Evolutionary conservation across 192 early-diverging fungal genomes (phyloP), one percentile per base, ranked within the genome.

Genomic region (Coemansia sp.): DNA sequence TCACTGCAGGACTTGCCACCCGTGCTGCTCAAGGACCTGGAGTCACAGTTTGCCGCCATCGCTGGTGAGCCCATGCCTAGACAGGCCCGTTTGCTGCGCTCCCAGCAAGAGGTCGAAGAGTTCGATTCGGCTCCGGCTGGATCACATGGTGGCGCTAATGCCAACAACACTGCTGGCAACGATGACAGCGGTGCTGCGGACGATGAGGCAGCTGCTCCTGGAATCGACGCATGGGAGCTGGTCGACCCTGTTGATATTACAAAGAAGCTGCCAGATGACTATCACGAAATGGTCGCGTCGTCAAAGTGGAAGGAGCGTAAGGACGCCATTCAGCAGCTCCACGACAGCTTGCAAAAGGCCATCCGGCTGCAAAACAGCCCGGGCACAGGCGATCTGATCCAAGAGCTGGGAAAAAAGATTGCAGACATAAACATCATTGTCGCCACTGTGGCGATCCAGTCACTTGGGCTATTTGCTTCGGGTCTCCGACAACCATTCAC

Each of bases 271-370:
- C 88, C 93, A 2, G 87, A 85, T 44, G 90, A 92, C 60, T 98
- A 96, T 74, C 90, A 94, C 75, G 86, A 55, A 49, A n/a, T 71
- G 20, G 36, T 82, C 2, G 62, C 72, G 2, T 94, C 96, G 7
- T 85, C 90, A 47, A 98, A 98, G 72, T 99, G 98, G 98, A 91
- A 97, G 79, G 97, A 98, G 74, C 88, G 98, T 74, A 97, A 96
- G 69, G 96, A 97, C 68, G 95, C 90, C 0, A 70, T 98, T 43
- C 95, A 96, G 57, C 86, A 75, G 12, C 74, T 99, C 31, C 68
- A 93, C 7, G 72, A 52, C 12, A 42, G 72, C 20, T 63, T 84
- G 29, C 67, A 74, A 65, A 84, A 79, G 68, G 44, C 74, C 41
- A 67, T 77, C 13, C 82, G 82, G 9, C 59, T 84, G 66, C 77